phyloP scores from a whole-genome alignment of 2,329 filamentous ascomycete genomes.

The Alternaria sp. region DNA sequence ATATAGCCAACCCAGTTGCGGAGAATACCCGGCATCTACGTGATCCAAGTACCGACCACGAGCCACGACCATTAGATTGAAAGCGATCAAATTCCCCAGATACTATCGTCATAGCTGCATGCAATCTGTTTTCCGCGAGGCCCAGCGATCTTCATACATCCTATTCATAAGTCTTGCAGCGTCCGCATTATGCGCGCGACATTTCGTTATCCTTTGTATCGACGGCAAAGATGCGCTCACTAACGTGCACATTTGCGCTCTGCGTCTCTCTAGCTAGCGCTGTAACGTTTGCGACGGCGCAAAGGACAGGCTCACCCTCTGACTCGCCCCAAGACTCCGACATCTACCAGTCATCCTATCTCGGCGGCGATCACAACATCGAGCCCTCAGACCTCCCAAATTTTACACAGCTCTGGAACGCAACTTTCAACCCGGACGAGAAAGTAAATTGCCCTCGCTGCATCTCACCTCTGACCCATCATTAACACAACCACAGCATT shows the following conservation, averaged over 20 bases:
- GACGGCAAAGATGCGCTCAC: not conserved
- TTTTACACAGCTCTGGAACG: conserved; percentile 50
- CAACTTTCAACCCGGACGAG: conserved; percentile 43
- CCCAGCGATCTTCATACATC: not conserved
- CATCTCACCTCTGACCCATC: not conserved
- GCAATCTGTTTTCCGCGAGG: not conserved
- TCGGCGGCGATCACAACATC: conserved; percentile 50
- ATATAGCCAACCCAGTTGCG: conserved; percentile 3
- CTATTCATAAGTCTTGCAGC: not conserved
- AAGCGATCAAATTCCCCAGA: not conserved
- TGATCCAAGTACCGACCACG: conserved; percentile 3
- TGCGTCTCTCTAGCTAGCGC: not conserved
- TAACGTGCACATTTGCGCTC: not conserved
- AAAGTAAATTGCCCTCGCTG: conserved; percentile 20
- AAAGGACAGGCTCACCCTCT: conserved; percentile 13
- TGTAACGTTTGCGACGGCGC: not conserved
- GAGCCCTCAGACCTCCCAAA: conserved; percentile 47
- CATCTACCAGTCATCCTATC: conserved; percentile 23
- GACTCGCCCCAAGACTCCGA: conserved; percentile 26
- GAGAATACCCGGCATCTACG: conserved; percentile 11
- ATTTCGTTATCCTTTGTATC: not conserved
- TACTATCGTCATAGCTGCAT: not conserved
- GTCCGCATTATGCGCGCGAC: not conserved
- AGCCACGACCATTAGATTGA: not conserved
- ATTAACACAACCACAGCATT: conserved; percentile 40